Evolutionary conservation across 2,329 filamentous ascomycete genomes (phyloP), one percentile per base, ranked within the genome.

Genomic region (Thielaviopsis euricoi): DNA sequence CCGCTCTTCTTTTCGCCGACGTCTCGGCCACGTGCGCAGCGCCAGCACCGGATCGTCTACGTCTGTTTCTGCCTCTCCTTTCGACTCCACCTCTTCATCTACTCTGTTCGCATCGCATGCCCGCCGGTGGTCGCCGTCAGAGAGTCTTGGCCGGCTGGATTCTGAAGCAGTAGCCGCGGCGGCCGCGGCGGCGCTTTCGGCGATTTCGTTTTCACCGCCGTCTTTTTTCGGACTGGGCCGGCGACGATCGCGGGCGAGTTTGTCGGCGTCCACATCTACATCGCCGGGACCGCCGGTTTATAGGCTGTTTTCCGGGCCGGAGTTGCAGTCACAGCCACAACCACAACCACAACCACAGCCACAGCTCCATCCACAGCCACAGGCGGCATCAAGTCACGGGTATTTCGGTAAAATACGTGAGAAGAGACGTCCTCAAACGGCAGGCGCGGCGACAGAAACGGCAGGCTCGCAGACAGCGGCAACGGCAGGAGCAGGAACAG

Each of bases 1-100:
- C 19, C 52, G 52, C 40, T 46, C 57, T 19, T 52, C 50, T 15
- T 49, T 58, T 12, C 57, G 52, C 22, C 52, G 53, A n/a, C 52
- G 48, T 23, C 46, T 58, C 6, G 53, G 46, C 52, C 57, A 58
- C 46, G 21, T 51, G 19, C 52, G 57, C 49, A 58, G 52, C 21
- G 57, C 57, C 54, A 53, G 57, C 7, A 55, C 57, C 50, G 54
- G 50, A 13, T 53, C n/a, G n/a, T n/a, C n/a, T n/a, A n/a, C n/a
- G n/a, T n/a, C n/a, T n/a, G n/a, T n/a, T n/a, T n/a, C n/a, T n/a
- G n/a, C n/a, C n/a, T n/a, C n/a, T n/a, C n/a, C n/a, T n/a, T n/a
- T n/a, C n/a, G n/a, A n/a, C n/a, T n/a, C 40, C 19, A 17, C 40
- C 6, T 40, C 33, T 12, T 5, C 33, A 17, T 40, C 33, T n/a